Conservation (phyloP, 768 basidiomycete species). For the Dioszegia hungarica region DNA sequence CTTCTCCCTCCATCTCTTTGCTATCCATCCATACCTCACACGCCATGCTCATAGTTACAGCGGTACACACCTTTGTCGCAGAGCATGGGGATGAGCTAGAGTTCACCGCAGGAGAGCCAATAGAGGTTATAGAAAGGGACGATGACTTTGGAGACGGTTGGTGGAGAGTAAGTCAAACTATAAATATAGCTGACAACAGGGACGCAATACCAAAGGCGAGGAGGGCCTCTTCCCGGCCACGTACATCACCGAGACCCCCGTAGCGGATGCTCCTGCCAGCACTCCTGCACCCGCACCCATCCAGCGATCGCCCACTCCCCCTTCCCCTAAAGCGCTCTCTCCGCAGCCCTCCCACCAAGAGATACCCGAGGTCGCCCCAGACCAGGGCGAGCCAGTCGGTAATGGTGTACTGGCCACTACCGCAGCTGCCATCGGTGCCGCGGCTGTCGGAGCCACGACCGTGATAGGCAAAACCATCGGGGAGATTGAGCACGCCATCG, state of each 20-base stretch:
- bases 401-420: slow-evolving; percentile 11
- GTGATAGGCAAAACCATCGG: slow-evolving; percentile 84
- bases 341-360: too few relatives aligned
- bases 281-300: too few relatives aligned
- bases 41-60: slow-evolving; percentile 28
- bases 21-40: not conserved
- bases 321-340: slow-evolving; percentile 14
- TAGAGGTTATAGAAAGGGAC: slow-evolving; percentile 88
- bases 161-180: slow-evolving; percentile 67
- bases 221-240: slow-evolving; percentile 86
- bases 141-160: slow-evolving; percentile 91
- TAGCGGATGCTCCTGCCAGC: too few relatives aligned
- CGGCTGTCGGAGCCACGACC: slow-evolving; percentile 10
- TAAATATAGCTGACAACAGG: slow-evolving; percentile 53
- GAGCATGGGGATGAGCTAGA: slow-evolving; percentile 91
- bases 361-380: not conserved
- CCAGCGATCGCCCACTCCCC: slow-evolving; percentile 7
- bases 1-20: not conserved
- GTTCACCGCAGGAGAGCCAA: slow-evolving; percentile 77
- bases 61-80: slow-evolving; percentile 59
- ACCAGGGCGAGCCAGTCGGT: not conserved
- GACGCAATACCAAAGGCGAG: slow-evolving; percentile 73
- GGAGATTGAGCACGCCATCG: slow-evolving; percentile 84
- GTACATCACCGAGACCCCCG: slow-evolving; percentile 74
- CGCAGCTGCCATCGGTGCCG: slow-evolving; percentile 12